These are phyloP conservation scores for Globisporangium middletonii DNA, from an alignment of 352 stramenopile species.

Conservation along the genomic window DNA sequence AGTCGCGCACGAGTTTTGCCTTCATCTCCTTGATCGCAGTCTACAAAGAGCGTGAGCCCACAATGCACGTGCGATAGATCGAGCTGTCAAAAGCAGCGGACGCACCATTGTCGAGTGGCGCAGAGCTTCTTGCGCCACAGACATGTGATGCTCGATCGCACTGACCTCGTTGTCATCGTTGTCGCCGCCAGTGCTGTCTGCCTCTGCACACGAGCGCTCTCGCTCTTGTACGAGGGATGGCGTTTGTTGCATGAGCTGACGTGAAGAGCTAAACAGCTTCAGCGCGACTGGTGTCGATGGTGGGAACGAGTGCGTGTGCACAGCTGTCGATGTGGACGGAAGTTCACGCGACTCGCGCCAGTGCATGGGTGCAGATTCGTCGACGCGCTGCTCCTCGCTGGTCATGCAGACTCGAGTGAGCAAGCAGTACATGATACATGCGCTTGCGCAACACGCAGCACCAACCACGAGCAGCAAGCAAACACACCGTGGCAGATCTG, in stretches of 20 bases:
- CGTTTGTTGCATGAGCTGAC: background rate
- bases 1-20: constrained; percentile 16
- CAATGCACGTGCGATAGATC: background rate
- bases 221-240: background rate
- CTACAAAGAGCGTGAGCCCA: constrained; percentile 10
- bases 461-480: no score
- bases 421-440: background rate
- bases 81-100: background rate
- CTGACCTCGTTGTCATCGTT: constrained; percentile 11
- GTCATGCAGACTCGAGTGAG: background rate
- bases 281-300: background rate
- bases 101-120: constrained; percentile 26
- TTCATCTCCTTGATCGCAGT: constrained; percentile 21
- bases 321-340: background rate
- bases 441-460: background rate
- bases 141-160: constrained; percentile 26
- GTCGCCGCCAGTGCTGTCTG: background rate
- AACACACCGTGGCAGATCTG: no score
- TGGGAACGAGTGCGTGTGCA: background rate
- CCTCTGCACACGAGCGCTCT: background rate
- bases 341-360: background rate
- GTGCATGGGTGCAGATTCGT: background rate
- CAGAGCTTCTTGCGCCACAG: constrained; percentile 25
- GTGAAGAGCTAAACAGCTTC: background rate
- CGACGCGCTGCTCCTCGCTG: background rate